These are phyloP conservation scores for Cladosporium sp. DNA, from an alignment of 2,329 filamentous ascomycete species.

Conservation along the genomic window DNA sequence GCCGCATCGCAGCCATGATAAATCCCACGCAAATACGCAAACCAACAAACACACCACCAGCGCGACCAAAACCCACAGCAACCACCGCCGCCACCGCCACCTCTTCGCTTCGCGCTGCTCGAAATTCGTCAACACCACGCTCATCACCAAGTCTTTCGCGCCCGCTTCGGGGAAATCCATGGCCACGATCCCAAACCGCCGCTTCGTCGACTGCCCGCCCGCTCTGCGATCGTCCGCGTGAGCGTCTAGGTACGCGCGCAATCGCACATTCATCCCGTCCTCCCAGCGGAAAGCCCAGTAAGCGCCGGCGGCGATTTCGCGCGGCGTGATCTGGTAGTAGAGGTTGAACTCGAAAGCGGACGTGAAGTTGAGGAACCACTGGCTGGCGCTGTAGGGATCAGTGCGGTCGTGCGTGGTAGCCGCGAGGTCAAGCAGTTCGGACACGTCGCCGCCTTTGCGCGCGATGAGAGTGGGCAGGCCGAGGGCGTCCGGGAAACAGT, in stretches of 20 bases:
- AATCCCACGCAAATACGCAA: background rate
- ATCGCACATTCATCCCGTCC: slow-evolving; percentile 45
- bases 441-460: slow-evolving; percentile 43
- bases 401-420: slow-evolving; percentile 25
- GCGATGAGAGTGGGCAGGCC: slow-evolving; percentile 42
- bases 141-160: slow-evolving; percentile 43
- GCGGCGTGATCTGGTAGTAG: slow-evolving; percentile 36
- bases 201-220: slow-evolving; percentile 25
- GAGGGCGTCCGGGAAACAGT: slow-evolving; percentile 43
- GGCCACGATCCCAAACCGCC: slow-evolving; percentile 37
- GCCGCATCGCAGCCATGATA: background rate
- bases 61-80: background rate
- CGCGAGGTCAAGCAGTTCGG: slow-evolving; percentile 41
- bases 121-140: slow-evolving; percentile 46
- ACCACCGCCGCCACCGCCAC: background rate
- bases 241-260: slow-evolving; percentile 35
- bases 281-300: slow-evolving; percentile 46
- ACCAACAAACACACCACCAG: background rate
- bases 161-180: slow-evolving; percentile 42
- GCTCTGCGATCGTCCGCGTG: slow-evolving; percentile 4
- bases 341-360: slow-evolving; percentile 47
- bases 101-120: background rate
- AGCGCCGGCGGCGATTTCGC: slow-evolving; percentile 46
- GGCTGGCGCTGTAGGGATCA: slow-evolving; percentile 4
- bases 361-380: slow-evolving; percentile 49